These are phyloP conservation scores for Westerdykella sp. DNA, from an alignment of 2,329 filamentous ascomycete genomes.

Conservation along the genomic window DNA sequence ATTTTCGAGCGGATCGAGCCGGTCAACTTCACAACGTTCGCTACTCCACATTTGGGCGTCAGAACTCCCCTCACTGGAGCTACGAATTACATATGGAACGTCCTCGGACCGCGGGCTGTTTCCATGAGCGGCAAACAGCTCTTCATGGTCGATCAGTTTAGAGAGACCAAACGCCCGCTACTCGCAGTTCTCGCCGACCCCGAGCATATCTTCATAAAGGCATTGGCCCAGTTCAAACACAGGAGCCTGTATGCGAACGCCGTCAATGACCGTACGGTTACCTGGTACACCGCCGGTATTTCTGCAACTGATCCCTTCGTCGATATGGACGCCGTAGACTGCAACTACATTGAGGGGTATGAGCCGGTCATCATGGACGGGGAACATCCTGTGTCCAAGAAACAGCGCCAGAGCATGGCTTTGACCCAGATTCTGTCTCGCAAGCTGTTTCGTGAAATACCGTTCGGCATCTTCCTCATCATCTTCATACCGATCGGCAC, in stretches of 20 bases:
- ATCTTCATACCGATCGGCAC: conserved; percentile 70
- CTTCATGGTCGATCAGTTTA: conserved; percentile 80
- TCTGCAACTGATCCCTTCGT: conserved; percentile 71
- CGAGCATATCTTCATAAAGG: conserved; percentile 77
- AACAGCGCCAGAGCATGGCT: conserved; percentile 30
- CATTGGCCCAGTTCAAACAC: conserved; percentile 67
- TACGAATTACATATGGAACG: conserved; percentile 56
- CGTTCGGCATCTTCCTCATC: conserved; percentile 58
- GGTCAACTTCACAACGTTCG: conserved; percentile 91
- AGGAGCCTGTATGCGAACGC: conserved; percentile 80
- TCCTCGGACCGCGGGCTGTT: conserved; percentile 72
- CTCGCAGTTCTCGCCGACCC: conserved; percentile 77
- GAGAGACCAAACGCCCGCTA: conserved; percentile 73
- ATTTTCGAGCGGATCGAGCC: conserved; percentile 74
- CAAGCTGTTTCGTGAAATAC: conserved; percentile 48
- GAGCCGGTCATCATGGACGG: conserved; percentile 70
- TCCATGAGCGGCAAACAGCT: conserved; percentile 81
- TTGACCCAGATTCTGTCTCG: conserved; percentile 17
- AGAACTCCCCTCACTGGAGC: conserved; percentile 41
- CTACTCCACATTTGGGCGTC: conserved; percentile 62
- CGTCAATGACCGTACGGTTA: conserved; percentile 74
- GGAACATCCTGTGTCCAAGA: conserved; percentile 52
- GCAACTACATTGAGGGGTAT: conserved; percentile 70
- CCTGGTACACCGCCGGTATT: conserved; percentile 78
- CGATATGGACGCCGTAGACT: conserved; percentile 58